Base-by-base conservation (phyloP, 2,329 filamentous ascomycete genomes). In the Phoma sp. region DNA sequence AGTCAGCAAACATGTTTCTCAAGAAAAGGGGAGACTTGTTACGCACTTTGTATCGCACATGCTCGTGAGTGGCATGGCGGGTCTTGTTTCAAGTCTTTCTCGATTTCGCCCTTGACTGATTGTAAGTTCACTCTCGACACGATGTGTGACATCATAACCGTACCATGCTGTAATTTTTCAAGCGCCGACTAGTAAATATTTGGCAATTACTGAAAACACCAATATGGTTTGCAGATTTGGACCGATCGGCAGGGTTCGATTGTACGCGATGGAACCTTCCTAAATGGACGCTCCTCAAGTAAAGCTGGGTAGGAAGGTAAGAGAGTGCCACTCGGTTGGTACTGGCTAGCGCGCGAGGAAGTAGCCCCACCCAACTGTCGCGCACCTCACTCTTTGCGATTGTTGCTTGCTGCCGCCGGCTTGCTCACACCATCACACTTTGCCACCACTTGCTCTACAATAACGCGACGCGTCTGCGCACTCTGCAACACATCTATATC, bases 41-140 rank as follows among this genome's bases (percentile, higher is more conserved):
- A 56, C 64, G 25, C 57, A 95, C 93, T 85, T 84, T 97, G 93
- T 57, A 97, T 96, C 7, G 90, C 91, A 77, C 93, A 97, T 58
- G 93, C 93, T 70, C 89, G 85, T 53, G 91, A 85, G 79, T 96
- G 92, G 70, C 93, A 97, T 23, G 93, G 89, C 58, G 91, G 90
- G 67, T 90, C 85, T 32, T 85, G 83, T 55, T 84, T 84, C 32
- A 96, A 75, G 72, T 93, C 90, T 68, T 89, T 82, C 65, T 91
- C 86, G 11, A 88, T 74, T n/a, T 52, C 75, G 73, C 79, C 82
- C 59, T 59, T 24, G 56, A 43, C 30, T 24, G n/a, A 36, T 41
- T 29, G 35, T 57, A 13, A 48, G 40, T 37, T 44, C 14, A 10
- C 10, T 41, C 14, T 18, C 7, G 10, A 37, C 18, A 30, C 45